Percentiles rank a stretch among this genome's conserved stretches.
Evolutionary conservation across 768 basidiomycete species (phyloP).

Genomic region (Leccinum obscurum): DNA sequence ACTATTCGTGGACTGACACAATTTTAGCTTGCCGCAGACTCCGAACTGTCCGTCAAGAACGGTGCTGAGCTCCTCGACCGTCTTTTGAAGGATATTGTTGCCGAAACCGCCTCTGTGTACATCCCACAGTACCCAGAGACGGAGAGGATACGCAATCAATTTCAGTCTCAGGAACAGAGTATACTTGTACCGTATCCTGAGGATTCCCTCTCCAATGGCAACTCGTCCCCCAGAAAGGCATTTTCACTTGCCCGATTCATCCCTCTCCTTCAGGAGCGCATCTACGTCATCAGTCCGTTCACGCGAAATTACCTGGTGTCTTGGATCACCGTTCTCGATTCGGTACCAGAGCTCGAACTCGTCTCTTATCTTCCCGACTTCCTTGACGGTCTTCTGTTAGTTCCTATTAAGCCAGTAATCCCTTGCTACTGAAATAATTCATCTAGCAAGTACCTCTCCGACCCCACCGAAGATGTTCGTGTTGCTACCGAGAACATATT

Average conservation of each 20-base stretch:
- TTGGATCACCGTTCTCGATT: conserved; percentile 95
- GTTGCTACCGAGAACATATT: conserved; percentile 88
- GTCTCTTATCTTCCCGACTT: conserved; percentile 95
- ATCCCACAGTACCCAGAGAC: conserved; percentile 86
- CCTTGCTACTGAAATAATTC: conserved; percentile 7
- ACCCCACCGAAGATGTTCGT: conserved; percentile 91
- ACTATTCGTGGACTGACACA: conserved; percentile 11
- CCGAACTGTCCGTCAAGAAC: conserved; percentile 95
- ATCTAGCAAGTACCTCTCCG: conserved; percentile 87
- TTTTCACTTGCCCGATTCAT: conserved; percentile 96
- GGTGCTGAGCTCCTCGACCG: conserved; percentile 96
- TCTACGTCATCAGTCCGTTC: conserved; percentile 94
- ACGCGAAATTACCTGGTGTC: conserved; percentile 95
- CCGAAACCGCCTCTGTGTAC: conserved; percentile 94
- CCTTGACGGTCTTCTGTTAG: conserved; percentile 88
- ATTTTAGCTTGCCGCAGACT: conserved; percentile 88
- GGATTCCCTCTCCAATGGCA: conserved; percentile 30
- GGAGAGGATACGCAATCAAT: conserved; percentile 54
- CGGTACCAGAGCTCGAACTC: conserved; percentile 94
- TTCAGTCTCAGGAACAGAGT: conserved; percentile 45
- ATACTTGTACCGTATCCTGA: conserved; percentile 70
- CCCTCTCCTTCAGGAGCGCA: conserved; percentile 88
- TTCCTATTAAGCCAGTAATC: conserved; percentile 14
- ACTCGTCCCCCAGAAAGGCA: conserved; percentile 58
- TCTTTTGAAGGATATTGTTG: conserved; percentile 96